Evolutionary conservation across 2,329 filamentous ascomycete genomes (phyloP).

Genomic region (Ophiostoma tasmaniense): DNA sequence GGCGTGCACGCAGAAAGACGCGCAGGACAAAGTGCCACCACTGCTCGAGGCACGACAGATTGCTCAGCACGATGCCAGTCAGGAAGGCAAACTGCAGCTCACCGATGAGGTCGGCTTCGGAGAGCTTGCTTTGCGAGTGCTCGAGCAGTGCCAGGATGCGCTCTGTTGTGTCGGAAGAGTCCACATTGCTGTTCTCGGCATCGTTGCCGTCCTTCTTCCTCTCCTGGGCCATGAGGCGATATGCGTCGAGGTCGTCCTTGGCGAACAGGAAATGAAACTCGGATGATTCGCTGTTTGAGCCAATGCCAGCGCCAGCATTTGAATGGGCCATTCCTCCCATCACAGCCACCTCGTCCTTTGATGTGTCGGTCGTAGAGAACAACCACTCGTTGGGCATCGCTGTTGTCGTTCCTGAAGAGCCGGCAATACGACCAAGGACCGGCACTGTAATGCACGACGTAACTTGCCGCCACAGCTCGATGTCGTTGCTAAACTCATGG

Average conservation of each 20-base stretch:
- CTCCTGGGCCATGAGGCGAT: conserved; percentile 23
- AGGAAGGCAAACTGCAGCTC: conserved; percentile 55
- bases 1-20: conserved; percentile 43
- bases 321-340: conserved; percentile 28
- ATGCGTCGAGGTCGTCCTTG: conserved; percentile 36
- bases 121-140: conserved; percentile 19
- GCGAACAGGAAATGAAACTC: conserved; percentile 43
- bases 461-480: conserved; percentile 43
- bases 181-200: neutral
- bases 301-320: neutral
- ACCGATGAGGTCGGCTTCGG: conserved; percentile 42
- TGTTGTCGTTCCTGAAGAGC: conserved; percentile 16
- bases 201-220: neutral
- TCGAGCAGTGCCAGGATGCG: conserved; percentile 24
- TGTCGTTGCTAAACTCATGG: conserved; percentile 1
- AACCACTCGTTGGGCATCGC: conserved; percentile 35
- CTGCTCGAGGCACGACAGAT: conserved; percentile 51
- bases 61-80: conserved; percentile 49
- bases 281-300: conserved; percentile 15
- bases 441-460: conserved; percentile 39
- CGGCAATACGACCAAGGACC: conserved; percentile 41
- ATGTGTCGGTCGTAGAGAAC: conserved; percentile 45
- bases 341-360: conserved; percentile 35
- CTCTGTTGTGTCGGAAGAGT: conserved; percentile 22
- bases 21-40: conserved; percentile 50